Evolutionary conservation across 2,329 filamentous ascomycete species (phyloP).

Genomic region (Aspergillus transmontanensis): DNA sequence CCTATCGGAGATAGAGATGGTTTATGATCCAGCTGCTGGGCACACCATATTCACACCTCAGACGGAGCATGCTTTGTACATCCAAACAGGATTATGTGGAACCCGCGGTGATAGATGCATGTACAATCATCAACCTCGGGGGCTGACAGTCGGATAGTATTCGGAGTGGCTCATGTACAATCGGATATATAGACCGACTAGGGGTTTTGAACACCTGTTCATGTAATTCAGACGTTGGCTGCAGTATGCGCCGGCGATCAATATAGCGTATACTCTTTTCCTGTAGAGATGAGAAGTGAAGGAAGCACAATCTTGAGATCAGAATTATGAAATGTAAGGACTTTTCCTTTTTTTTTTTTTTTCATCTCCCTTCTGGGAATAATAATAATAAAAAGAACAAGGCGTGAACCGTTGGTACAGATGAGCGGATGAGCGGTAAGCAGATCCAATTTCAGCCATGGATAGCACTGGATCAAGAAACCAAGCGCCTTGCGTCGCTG

Average conservation of each 20-base stretch:
- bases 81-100: not conserved
- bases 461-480: not conserved
- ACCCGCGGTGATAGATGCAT: not conserved
- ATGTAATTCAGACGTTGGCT: conserved; percentile 7
- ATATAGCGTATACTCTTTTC: not conserved
- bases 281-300: not conserved
- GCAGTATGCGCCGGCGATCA: not conserved
- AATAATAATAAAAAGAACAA: not conserved
- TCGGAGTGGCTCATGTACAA: not conserved
- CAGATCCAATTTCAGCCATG: not conserved
- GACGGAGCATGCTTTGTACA: not conserved
- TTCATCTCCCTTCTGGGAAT: not conserved
- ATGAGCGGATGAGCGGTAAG: not conserved
- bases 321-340: not conserved
- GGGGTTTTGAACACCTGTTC: conserved; percentile 8
- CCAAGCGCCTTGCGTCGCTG: conserved; percentile 8
- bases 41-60: not conserved
- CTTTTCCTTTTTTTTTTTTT: not conserved
- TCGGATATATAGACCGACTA: not conserved
- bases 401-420: not conserved
- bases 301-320: not conserved
- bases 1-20: not conserved
- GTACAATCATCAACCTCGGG: not conserved
- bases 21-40: not conserved
- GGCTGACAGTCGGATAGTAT: not conserved